Conservation (phyloP, 495 filamentous ascomycete genomes). For the Evansstolkia leycettana region DNA sequence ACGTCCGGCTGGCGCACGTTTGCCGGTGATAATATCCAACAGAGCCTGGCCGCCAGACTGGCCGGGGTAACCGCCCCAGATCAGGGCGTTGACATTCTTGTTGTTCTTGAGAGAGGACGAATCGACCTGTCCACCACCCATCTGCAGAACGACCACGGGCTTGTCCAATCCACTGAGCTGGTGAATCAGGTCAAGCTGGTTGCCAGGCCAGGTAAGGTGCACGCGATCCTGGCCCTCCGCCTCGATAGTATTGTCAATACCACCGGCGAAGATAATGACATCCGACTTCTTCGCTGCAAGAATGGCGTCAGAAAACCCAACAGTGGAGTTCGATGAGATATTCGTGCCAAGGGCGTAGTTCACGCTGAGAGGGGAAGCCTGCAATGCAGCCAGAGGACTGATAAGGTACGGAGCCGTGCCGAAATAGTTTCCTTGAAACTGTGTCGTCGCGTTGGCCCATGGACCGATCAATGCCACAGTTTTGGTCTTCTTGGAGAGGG, state of each 20-base stretch:
- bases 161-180: constrained; percentile 38
- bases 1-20: constrained; percentile 42
- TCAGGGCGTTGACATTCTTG: constrained; percentile 36
- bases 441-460: constrained; percentile 44
- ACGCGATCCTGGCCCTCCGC: constrained; percentile 41
- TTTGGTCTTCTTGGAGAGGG: constrained; percentile 25
- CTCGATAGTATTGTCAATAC: constrained; percentile 46
- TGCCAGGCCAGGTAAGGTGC: constrained; percentile 45
- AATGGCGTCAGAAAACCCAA: constrained; percentile 28
- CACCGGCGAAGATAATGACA: constrained; percentile 43
- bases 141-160: constrained; percentile 44
- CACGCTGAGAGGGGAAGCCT: constrained; percentile 27
- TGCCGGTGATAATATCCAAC: constrained; percentile 41
- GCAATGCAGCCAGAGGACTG: constrained; percentile 37
- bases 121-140: constrained; percentile 49
- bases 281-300: constrained; percentile 38
- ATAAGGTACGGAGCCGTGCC: constrained; percentile 44
- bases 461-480: constrained; percentile 46
- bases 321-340: constrained; percentile 27
- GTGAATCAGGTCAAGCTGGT: constrained; percentile 42
- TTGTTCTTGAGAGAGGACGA: constrained; percentile 37
- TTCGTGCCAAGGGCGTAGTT: constrained; percentile 34
- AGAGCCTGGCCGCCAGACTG: constrained; percentile 45
- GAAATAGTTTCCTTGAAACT: constrained; percentile 51
- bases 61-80: constrained; percentile 51